Percentiles rank a stretch among this genome's conserved stretches.
Evolutionary conservation across 148 eudicot genomes (phyloP).

Genomic region (Vaccinium darrowii): DNA sequence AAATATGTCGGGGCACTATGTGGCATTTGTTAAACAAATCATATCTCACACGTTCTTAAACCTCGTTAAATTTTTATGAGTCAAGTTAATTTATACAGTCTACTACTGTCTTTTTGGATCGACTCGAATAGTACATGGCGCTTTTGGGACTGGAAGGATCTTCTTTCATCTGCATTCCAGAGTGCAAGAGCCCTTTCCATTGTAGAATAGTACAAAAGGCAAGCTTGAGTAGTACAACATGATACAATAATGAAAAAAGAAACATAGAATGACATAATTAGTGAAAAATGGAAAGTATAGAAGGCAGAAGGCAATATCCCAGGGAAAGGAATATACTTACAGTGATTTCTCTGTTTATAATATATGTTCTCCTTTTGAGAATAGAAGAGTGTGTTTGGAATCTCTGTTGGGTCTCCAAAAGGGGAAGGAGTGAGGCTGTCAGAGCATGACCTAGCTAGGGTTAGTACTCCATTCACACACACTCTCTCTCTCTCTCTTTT

Average conservation of each 20-base stretch:
- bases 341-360: conserved; percentile 7
- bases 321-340: conserved; percentile 26
- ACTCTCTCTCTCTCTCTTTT: not conserved
- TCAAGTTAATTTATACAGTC: not conserved
- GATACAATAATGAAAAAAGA: not conserved
- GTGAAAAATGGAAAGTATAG: not conserved
- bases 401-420: conserved; percentile 23
- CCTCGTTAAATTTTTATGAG: not conserved
- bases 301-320: not conserved
- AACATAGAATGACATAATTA: not conserved
- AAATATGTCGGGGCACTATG: too few species aligned
- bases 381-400: not conserved
- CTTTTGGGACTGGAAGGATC: not conserved
- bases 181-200: not conserved
- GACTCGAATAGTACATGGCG: not conserved
- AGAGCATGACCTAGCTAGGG: conserved; percentile 73
- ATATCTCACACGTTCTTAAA: not conserved
- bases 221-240: not conserved
- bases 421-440: conserved; percentile 84
- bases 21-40: too few species aligned
- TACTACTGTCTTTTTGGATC: not conserved
- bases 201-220: not conserved
- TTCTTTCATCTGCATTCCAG: not conserved
- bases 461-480: conserved; percentile 10
- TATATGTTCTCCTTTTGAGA: not conserved